Conservation (phyloP, 352 stramenopile species). For the Globisporangium takayamanum region DNA sequence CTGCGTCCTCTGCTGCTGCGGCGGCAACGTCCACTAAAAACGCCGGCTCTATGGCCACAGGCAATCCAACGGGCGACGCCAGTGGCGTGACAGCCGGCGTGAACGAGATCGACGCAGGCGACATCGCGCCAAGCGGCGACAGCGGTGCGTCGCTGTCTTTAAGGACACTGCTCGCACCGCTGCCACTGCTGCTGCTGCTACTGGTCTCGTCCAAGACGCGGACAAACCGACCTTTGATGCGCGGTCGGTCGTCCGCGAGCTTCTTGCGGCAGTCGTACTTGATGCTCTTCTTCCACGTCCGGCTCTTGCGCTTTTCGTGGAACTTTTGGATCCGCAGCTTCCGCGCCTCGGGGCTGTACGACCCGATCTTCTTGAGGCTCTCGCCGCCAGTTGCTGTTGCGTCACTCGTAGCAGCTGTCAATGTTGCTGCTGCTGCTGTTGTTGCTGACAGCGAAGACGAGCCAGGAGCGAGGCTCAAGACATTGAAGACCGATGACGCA, state of each 20-base stretch:
- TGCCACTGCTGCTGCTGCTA: too few relatives aligned
- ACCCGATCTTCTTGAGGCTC: constrained; percentile 82
- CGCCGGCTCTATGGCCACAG: too few relatives aligned
- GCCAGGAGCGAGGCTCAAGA: constrained; percentile 30
- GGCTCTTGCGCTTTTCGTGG: constrained; percentile 94
- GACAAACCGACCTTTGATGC: constrained; percentile 92
- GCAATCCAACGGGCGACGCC: constrained; percentile 2
- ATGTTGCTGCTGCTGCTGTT: too few relatives aligned
- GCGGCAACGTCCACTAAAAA: too few relatives aligned
- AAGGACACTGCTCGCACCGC: constrained; percentile 13
- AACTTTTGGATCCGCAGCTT: constrained; percentile 94
- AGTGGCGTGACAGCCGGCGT: constrained; percentile 12
- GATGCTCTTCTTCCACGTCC: constrained; percentile 98
- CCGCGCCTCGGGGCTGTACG: constrained; percentile 92
- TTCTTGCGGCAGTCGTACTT: constrained; percentile 99
- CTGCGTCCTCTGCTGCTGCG: too few relatives aligned
- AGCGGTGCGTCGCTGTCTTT: constrained; percentile 30
- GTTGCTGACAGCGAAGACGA: constrained; percentile 6
- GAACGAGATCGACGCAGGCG: constrained; percentile 15
- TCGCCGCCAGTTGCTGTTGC: constrained; percentile 3
- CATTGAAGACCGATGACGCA: constrained; percentile 32
- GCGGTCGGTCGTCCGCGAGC: constrained; percentile 93
- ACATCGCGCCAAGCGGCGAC: constrained; percentile 18
- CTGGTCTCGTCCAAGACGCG: constrained; percentile 56
- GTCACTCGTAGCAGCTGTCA: too few relatives aligned